Evolutionary conservation across 805 yeast species (phyloP).

Genomic region (Wickerhamiella domercqiae): DNA sequence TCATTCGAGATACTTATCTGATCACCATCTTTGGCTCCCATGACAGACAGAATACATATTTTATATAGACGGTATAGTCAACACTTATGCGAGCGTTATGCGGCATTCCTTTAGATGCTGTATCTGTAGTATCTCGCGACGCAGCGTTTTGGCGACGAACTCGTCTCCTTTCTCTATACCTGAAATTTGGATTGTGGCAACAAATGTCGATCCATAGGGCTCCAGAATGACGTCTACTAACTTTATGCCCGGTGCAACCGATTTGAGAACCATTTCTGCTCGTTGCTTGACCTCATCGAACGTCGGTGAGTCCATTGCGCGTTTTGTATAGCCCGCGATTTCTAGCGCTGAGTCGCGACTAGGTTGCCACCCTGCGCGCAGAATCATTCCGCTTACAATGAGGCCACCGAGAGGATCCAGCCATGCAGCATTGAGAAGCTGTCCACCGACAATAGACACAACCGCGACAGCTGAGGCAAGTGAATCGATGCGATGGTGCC

Average conservation of each 20-base stretch:
- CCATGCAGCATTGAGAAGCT: conserved; percentile 62
- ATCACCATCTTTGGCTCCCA: too few relatives aligned
- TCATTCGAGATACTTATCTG: too few relatives aligned
- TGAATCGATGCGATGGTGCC: conserved; percentile 96
- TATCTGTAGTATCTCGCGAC: conserved; percentile 8
- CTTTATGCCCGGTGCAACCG: conserved; percentile 9
- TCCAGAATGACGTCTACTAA: conserved; percentile 12
- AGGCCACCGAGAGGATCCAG: conserved; percentile 88
- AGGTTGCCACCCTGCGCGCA: conserved; percentile 73
- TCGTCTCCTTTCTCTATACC: conserved; percentile 11
- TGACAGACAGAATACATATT: too few relatives aligned
- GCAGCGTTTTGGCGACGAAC: conserved; percentile 10
- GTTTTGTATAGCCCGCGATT: conserved; percentile 43
- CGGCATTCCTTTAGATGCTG: conserved; percentile 9
- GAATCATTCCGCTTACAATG: conserved; percentile 64
- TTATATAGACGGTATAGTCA: too few relatives aligned
- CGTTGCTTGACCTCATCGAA: conserved; percentile 7
- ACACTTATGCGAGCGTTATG: conserved; percentile 1
- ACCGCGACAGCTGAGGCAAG: conserved; percentile 84
- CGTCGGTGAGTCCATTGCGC: conserved; percentile 11
- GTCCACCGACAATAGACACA: conserved; percentile 73
- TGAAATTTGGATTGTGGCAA: conserved; percentile 12
- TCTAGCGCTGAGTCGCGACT: conserved; percentile 57
- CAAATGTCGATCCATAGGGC: conserved; percentile 18
- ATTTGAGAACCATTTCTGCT: conserved; percentile 6